Evolutionary conservation across 169 alveolate genomes (phyloP), one percentile per base, ranked within the genome.

Genomic region (Neospora caninum): DNA sequence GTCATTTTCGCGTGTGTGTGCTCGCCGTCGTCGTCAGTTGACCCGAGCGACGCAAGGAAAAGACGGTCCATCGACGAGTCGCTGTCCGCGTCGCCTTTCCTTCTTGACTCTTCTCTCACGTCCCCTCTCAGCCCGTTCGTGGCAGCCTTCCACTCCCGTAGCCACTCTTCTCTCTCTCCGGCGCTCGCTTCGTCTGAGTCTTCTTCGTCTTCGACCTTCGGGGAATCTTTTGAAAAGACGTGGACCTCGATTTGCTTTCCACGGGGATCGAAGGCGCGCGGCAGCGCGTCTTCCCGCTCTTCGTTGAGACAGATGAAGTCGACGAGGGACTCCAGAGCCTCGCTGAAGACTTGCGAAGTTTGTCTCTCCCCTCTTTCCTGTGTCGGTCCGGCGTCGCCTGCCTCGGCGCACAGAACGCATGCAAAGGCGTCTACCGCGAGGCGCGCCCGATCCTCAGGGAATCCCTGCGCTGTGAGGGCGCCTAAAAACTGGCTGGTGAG

Each of bases 181-280:
- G n/a, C 88, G 13, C 31, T 45, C 29, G 45, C 49, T 45, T 38
- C 88, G 13, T n/a, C 80, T n/a, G 9, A 0, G n/a, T 41, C 89
- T 36, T 82, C 89, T 36, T 82, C 89, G 6, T 41, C 38, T 31
- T 82, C 89, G 38, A 39, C 89, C 25, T 41, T 31, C 13, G 13
- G 67, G 6, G 20, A 36, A 18, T 41, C 89, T 25, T 78, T 78
- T 67, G 53, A 13, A 10, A 29, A 42, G 6, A 36, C 41, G 67
- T 84, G 53, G 67, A 84, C 88, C 67, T 92, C 95, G n/a, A 92
- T 92, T 69, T 84, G 92, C 64, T 92, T 92, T 6, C 92, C 95
- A 0, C 78, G 70, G 49, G 95, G 94, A 58, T 88, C 80, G 91
- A 80, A 91, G 49, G 83, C 83, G 22, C 83, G 86, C 45, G 94